Conservation (phyloP, 2,329 filamentous ascomycete species). For the Cadophora sp. region DNA sequence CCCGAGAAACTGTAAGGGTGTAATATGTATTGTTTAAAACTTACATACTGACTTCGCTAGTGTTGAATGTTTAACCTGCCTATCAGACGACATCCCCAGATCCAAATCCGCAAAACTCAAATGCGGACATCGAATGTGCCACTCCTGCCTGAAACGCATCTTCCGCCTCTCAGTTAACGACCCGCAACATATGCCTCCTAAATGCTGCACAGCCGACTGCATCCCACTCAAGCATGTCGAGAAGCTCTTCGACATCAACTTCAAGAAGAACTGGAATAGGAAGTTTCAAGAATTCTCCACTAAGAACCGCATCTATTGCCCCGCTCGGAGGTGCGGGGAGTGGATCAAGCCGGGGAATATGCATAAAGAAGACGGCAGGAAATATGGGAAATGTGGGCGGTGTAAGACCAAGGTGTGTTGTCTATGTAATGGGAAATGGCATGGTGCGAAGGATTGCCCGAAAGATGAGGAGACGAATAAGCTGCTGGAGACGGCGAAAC, state of each 20-base stretch:
- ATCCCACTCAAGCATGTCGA: conserved; percentile 82
- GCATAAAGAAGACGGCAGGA: conserved; percentile 63
- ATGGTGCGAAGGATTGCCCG: conserved; percentile 72
- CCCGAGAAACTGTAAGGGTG: conserved; percentile 41
- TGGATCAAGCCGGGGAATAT: conserved; percentile 81
- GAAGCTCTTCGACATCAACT: conserved; percentile 72
- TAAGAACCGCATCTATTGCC: conserved; percentile 79
- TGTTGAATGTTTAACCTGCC: conserved; percentile 75
- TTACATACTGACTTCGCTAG: conserved; percentile 50
- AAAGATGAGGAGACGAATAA: conserved; percentile 70
- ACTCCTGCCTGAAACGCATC: conserved; percentile 73
- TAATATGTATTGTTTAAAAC: not conserved
- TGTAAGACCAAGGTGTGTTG: conserved; percentile 80
- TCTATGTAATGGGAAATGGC: conserved; percentile 76
- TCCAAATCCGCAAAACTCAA: conserved; percentile 72
- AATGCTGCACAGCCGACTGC: conserved; percentile 75
- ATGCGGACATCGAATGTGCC: conserved; percentile 84
- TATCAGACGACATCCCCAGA: conserved; percentile 68
- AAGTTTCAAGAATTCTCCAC: conserved; percentile 81
- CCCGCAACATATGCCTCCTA: conserved; percentile 82
- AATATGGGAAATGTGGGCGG: conserved; percentile 71
- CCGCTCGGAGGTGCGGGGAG: conserved; percentile 73
- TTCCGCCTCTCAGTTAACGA: conserved; percentile 81
- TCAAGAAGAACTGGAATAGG: conserved; percentile 81
- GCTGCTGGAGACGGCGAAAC: conserved; percentile 69